Evolutionary conservation across 164 flowering plant genomes (phyloP), one percentile per base, ranked within the genome.

Genomic region (Saururus chinensis): DNA sequence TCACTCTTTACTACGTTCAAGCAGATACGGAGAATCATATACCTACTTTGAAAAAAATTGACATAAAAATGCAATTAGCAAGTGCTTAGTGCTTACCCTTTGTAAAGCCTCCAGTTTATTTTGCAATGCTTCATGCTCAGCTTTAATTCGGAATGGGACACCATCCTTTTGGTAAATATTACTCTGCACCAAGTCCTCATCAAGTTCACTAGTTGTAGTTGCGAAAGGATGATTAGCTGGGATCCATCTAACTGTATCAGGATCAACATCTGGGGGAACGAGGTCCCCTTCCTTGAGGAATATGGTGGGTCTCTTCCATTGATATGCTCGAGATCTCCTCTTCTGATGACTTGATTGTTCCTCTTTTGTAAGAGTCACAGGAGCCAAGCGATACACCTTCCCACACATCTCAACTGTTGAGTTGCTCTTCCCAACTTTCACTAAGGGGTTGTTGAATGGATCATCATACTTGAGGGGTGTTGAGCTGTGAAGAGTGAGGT

Each of bases 171-270:
- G 99, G 68, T 81, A 82, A 54, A 93, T 92, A 80, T 93, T 93
- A 61, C 68, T 83, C 63, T 93, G 99, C 25, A 95, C 97, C 76
- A 90, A 67, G 77, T 76, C 86, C 69, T 93, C 97, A 68, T 89
- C 95, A 68, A 93, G 84, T 59, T 93, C 97, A 70, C 75, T 84
- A 17, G 76, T 79, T 48, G 96, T 93, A 23, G 96, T 93, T 53
- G 96, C 99, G 76, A 93, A 93, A 26, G 99, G 99, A 75, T 93
- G 99, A 77, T 93, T 93, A 51, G 99, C 87, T 40, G 99, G 97
- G 73, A 93, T 93, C 99, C 99, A 93, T 70, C 99, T 81, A 26
- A 93, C 72, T 35, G 91, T 87, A 60, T 93, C 97, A 70, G 99
- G 97, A 72, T 93, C 97, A 62, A 93, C 95, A 79, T 88, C 92